Base-by-base conservation (phyloP, 306 rosid species). In the Lithocarpus polystachyus region DNA sequence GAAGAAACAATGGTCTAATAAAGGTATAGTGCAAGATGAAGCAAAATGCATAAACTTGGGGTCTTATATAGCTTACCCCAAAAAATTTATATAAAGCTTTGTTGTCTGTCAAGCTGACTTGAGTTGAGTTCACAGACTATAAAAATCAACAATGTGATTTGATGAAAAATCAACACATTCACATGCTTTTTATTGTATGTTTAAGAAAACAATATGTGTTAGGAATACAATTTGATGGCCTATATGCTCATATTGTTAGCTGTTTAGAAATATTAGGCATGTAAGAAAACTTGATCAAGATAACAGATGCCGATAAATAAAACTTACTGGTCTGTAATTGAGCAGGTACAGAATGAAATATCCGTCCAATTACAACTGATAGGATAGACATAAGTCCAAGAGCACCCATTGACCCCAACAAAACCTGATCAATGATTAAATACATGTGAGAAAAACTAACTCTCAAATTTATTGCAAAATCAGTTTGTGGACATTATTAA, bases 271-370 rank as follows among this genome's bases (percentile, higher is more conserved):
- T 56, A 15, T 45, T 55, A 77, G 19, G 68, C 73, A 77, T 43
- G 67, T 17, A 48, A 55, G 71, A 55, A 61, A 79, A 82, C 69
- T 51, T 53, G 55, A 33, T 61, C 31, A 68, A 68, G 82, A 74
- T 51, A 77, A 77, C 48, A 83, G 80, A 78, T 52, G 57, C 60
- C 29, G 81, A 65, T 31, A 55, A 40, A 57, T 60, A 67, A 59
- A 56, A 82, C 98, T 93, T 91, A 95, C 99, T 95, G 81, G 99
- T 95, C 85, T 95, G 97, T 77, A 95, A 93, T 70, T 91, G 99
- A 80, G 99, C 99, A 74, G 99, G 99, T 68, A 95, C 98, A 57
- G 98, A 89, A 60, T 93, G 93, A 82, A 95, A 95, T 79, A 95
- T 77, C 53, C 88, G 88, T 23, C 99, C 99, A 72, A 95, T 95